Conservation (phyloP, 768 basidiomycete genomes). For the Megacollybia marginata region DNA sequence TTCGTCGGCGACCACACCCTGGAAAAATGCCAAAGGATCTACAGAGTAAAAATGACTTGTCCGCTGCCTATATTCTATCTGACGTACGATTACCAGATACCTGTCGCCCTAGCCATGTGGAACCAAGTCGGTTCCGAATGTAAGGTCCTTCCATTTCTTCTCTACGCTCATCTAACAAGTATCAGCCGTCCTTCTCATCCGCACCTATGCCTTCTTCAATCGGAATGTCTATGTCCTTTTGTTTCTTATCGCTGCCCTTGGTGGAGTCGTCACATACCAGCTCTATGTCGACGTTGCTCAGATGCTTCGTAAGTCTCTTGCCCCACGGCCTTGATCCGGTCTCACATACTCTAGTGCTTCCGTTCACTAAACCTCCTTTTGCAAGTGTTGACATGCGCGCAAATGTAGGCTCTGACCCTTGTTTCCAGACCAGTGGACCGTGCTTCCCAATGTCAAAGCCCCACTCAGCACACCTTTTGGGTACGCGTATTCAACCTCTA, state of each 20-base stretch:
- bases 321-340: neutral
- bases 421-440: constrained; percentile 45
- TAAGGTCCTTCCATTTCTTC: constrained; percentile 19
- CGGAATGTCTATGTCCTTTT: constrained; percentile 61
- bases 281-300: constrained; percentile 73
- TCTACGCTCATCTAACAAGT: constrained; percentile 10
- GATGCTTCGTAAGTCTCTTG: constrained; percentile 49
- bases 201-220: constrained; percentile 84
- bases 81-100: constrained; percentile 41
- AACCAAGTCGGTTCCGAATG: constrained; percentile 82
- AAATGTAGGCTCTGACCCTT: neutral
- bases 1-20: constrained; percentile 64
- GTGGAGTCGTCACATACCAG: constrained; percentile 74
- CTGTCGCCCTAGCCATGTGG: constrained; percentile 80
- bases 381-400: constrained; percentile 25
- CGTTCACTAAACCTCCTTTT: constrained; percentile 57
- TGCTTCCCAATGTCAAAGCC: constrained; percentile 80
- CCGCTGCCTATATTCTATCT: constrained; percentile 3
- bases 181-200: constrained; percentile 69
- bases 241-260: constrained; percentile 56
- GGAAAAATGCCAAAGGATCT: constrained; percentile 63
- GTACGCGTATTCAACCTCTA: constrained; percentile 26
- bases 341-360: constrained; percentile 37
- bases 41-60: constrained; percentile 36
- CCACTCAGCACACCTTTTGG: constrained; percentile 75